phyloP scores from a whole-genome alignment of 768 basidiomycete genomes.

The Termitomyces heimii region DNA sequence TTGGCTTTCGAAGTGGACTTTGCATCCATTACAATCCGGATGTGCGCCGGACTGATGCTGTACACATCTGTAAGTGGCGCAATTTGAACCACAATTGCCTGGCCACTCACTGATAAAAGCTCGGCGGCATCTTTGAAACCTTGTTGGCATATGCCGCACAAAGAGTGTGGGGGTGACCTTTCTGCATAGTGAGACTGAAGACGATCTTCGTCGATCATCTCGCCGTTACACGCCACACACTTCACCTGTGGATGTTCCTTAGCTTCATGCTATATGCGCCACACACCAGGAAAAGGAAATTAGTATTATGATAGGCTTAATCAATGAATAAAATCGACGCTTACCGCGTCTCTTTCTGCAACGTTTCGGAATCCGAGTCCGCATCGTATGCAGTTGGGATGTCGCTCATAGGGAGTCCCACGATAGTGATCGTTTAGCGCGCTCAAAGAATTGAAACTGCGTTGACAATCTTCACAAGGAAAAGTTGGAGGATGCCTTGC shows the following conservation, averaged over 20 bases:
- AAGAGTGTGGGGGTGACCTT: not conserved
- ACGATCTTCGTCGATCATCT: not conserved
- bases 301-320: not conserved
- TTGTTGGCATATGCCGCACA: not conserved
- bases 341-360: not conserved
- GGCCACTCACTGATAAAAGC: not conserved
- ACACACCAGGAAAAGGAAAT: not conserved
- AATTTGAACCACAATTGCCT: not conserved
- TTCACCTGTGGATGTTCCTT: not conserved
- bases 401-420: conserved; percentile 2
- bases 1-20: not conserved
- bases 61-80: not conserved
- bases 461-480: not conserved
- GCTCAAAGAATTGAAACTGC: not conserved
- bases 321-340: not conserved
- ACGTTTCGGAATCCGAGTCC: conserved; percentile 3
- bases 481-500: conserved; percentile 5
- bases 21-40: not conserved
- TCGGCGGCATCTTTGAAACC: not conserved
- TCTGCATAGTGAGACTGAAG: conserved; percentile 1
- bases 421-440: conserved; percentile 7
- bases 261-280: not conserved
- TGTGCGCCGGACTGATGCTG: not conserved
- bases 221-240: not conserved
- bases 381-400: conserved; percentile 6